Conservation (phyloP, 768 basidiomycete genomes). For the Trametes sanguinea region DNA sequence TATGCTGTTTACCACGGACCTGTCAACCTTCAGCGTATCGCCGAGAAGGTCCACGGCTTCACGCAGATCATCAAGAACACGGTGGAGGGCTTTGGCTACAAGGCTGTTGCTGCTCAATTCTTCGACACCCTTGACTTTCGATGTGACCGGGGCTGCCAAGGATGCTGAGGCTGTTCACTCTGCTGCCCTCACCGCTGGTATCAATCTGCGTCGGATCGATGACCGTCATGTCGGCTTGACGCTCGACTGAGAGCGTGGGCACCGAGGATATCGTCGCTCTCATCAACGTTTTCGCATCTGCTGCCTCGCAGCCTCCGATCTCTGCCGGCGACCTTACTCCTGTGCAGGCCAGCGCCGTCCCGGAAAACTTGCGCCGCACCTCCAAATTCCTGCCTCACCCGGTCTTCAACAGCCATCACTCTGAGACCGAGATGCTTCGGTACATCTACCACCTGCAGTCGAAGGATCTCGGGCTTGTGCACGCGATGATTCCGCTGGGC, state of each 20-base stretch:
- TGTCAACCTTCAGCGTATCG: conserved; percentile 79
- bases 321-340: conserved; percentile 51
- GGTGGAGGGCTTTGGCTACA: conserved; percentile 75
- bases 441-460: conserved; percentile 93
- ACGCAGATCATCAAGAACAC: conserved; percentile 73
- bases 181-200: conserved; percentile 58
- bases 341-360: conserved; percentile 47
- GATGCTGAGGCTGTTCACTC: conserved; percentile 67
- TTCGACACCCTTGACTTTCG: conserved; percentile 93
- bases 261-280: conserved; percentile 74
- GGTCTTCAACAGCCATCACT: conserved; percentile 96
- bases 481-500: conserved; percentile 94
- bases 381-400: conserved; percentile 80
- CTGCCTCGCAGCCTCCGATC: conserved; percentile 51
- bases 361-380: conserved; percentile 55
- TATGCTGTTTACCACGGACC: conserved; percentile 97
- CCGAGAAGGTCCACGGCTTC: conserved; percentile 86
- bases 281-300: conserved; percentile 78
- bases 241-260: conserved; percentile 87
- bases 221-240: conserved; percentile 80
- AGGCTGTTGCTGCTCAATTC: conserved; percentile 67
- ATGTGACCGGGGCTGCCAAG: conserved; percentile 61
- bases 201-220: conserved; percentile 85
- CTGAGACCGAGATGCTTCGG: conserved; percentile 98
- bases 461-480: conserved; percentile 93